Percentiles rank a stretch among this genome's conserved stretches.
Conservation (phyloP, 495 filamentous ascomycete genomes). For the Xylaria bambusicola region DNA sequence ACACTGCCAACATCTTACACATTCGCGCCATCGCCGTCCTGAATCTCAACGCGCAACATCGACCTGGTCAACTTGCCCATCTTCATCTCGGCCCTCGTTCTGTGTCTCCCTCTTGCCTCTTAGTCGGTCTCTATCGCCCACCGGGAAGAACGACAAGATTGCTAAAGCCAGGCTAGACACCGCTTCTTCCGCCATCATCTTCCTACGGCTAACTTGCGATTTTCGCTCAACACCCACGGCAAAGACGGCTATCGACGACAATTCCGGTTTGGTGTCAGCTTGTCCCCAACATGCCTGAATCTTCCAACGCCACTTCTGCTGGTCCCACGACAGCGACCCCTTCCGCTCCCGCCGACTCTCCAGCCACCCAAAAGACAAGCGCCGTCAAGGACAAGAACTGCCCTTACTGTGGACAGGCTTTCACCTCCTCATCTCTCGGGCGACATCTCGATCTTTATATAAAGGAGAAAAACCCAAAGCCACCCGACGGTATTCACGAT, state of each 20-base stretch:
- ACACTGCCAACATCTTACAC: background rate
- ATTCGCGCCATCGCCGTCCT: background rate
- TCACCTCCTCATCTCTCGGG: constrained; percentile 90
- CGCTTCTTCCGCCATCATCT: too few species aligned
- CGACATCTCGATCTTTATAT: constrained; percentile 90
- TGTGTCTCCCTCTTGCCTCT: too few species aligned
- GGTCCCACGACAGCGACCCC: constrained; percentile 25
- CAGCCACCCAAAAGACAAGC: constrained; percentile 38
- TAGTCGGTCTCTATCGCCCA: too few species aligned
- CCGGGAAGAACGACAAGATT: too few species aligned
- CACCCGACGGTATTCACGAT: constrained; percentile 82
- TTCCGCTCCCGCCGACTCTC: constrained; percentile 33
- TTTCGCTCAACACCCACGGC: background rate
- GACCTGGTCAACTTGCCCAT: background rate
- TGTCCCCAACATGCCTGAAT: constrained; percentile 8
- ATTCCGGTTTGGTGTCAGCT: background rate
- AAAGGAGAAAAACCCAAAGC: constrained; percentile 80
- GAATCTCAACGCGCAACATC: constrained; percentile 5
- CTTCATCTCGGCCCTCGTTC: background rate
- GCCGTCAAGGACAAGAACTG: constrained; percentile 76
- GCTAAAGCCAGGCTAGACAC: too few species aligned
- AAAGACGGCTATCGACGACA: background rate
- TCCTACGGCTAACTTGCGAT: background rate
- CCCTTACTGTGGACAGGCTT: constrained; percentile 80
- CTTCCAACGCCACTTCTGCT: background rate